Percentiles rank a stretch among this genome's conserved stretches.
Evolutionary conservation across 2,329 filamentous ascomycete species (phyloP).

Genomic region (Zarea fungicola): DNA sequence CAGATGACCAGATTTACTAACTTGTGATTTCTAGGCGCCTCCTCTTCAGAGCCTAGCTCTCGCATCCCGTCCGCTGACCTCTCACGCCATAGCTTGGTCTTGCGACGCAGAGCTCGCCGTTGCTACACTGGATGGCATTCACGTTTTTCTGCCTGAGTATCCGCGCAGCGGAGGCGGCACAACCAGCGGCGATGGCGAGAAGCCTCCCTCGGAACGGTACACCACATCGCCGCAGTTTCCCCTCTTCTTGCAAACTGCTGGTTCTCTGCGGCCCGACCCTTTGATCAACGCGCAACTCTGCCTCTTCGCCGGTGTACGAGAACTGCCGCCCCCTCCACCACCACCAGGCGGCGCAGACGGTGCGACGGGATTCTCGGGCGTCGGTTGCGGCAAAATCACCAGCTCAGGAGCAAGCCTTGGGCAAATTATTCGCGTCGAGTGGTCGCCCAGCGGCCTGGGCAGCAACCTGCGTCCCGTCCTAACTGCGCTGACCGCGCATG

Average conservation of each 20-base stretch:
- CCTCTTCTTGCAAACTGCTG: constrained; percentile 9
- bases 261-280: constrained; percentile 8
- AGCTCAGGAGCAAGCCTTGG: constrained; percentile 38
- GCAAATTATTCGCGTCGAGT: constrained; percentile 48
- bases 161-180: not conserved
- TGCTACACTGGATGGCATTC: constrained; percentile 7
- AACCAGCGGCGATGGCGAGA: not conserved
- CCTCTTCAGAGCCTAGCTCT: constrained; percentile 43
- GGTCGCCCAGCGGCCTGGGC: constrained; percentile 56
- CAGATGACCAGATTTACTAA: not conserved
- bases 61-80: constrained; percentile 38
- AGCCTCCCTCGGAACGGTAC: not conserved
- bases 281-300: constrained; percentile 10
- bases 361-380: constrained; percentile 1
- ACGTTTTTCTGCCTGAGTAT: constrained; percentile 10
- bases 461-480: constrained; percentile 48
- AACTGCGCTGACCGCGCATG: constrained; percentile 44
- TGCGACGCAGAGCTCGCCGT: constrained; percentile 12
- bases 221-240: constrained; percentile 6
- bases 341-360: not conserved
- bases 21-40: constrained; percentile 20
- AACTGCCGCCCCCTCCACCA: not conserved
- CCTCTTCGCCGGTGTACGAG: not conserved
- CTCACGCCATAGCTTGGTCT: constrained; percentile 28
- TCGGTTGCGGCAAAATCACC: constrained; percentile 2